Base-by-base conservation (phyloP, 2,329 filamentous ascomycete species). In the Nectriaceae sp. region DNA sequence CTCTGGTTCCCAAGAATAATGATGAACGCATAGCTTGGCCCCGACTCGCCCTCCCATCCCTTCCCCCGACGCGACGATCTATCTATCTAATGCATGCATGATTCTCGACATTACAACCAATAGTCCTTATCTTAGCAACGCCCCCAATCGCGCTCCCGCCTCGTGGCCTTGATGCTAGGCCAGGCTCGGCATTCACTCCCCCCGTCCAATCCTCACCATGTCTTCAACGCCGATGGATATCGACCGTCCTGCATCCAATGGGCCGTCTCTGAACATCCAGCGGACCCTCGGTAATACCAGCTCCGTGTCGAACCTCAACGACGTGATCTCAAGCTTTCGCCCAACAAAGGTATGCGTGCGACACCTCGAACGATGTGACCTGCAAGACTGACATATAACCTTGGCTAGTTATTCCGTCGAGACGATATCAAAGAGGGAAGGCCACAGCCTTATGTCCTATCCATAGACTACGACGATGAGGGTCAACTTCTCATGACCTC, bases 401-500 rank as follows among this genome's bases (percentile, higher is more conserved):
- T 22, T 16, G 11, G 15, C n/a, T 21, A 71, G 69, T 78, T 85
- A 16, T 86, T 88, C 58, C 76, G 75, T 39, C 77, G 82, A 49
- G 76, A 83, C 36, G 78, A 82, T 52, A 58, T 75, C 35, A 81
- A 79, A 59, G 78, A 79, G 40, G 71, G 70, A 48, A 72, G 74
- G 49, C 70, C 76, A 10, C 74, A 77, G 42, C 83, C 85, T 4
- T 79, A 85, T 56, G 84, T 97, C 50, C 88, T 94, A 8, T 97
- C 93, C 2, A 83, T 99, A 61, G 93, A 99, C 74, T 99, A 96
- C 67, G 92, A 97, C 70, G 92, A 97, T 73, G 88, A 89, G 37
- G 94, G 94, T 68, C 91, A 97, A 69, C 88, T 93, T 42, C 82
- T 95, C 50, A 90, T 99, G 71, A 89, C 92, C 0, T 90, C 91